A percentile compares a stretch with the other conserved stretches of the same genome.
phyloP scores from a whole-genome alignment of 257 asterid genomes.

The Fraxinus excelsior region DNA sequence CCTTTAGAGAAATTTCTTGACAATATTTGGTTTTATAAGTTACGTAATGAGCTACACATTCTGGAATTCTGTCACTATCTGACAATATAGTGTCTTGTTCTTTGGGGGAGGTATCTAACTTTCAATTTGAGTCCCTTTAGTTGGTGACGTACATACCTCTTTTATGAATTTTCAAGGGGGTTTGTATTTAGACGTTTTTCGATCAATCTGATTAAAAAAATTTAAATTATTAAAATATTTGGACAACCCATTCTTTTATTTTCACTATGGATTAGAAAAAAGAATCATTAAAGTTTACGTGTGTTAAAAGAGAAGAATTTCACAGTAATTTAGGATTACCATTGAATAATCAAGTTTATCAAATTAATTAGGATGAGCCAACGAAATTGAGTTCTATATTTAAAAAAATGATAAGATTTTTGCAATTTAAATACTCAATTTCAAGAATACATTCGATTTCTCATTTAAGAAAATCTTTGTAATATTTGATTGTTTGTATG shows the following conservation, averaged over 20 bases:
- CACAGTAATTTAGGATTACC: slow-evolving; percentile 19
- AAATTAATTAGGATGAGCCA: slow-evolving; percentile 20
- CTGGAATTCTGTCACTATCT: slow-evolving; percentile 34
- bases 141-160: too few relatives aligned
- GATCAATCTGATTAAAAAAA: slow-evolving; percentile 15
- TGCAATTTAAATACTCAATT: neutral
- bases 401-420: neutral
- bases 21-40: neutral
- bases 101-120: slow-evolving; percentile 32
- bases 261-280: neutral
- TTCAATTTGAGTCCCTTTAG: slow-evolving; percentile 8
- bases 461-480: too few relatives aligned
- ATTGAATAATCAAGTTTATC: slow-evolving; percentile 26
- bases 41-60: slow-evolving; percentile 18
- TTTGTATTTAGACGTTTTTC: slow-evolving; percentile 43
- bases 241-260: too few relatives aligned
- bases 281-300: neutral
- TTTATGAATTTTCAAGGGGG: slow-evolving; percentile 29
- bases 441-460: neutral
- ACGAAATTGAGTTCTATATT: slow-evolving; percentile 24
- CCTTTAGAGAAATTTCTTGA: slow-evolving; percentile 32
- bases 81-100: slow-evolving; percentile 10
- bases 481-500: too few relatives aligned
- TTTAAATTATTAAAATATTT: too few relatives aligned
- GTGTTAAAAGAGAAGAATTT: slow-evolving; percentile 18